These are phyloP conservation scores for Climacium dendroides DNA, from an alignment of 225 moss, liverwort and hornwort genomes.

Conservation along the genomic window DNA sequence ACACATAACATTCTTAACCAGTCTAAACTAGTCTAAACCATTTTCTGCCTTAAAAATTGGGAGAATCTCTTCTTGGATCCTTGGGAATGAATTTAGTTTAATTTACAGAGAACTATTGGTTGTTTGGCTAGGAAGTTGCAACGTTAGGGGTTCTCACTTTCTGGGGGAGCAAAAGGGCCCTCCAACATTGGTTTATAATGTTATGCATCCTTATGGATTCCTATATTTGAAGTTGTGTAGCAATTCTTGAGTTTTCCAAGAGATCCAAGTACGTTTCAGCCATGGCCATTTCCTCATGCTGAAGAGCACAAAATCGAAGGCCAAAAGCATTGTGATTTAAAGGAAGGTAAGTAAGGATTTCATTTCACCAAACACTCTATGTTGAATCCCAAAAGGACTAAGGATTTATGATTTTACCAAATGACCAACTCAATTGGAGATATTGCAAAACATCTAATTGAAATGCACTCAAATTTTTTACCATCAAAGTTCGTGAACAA, in stretches of 20 bases:
- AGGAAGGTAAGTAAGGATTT: neutral
- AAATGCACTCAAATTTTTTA: neutral
- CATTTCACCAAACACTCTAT: neutral
- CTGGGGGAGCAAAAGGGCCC: neutral
- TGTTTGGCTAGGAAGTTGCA: neutral
- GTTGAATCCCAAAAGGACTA: accelerated
- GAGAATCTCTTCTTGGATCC: neutral
- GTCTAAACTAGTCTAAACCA: neutral
- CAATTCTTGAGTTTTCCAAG: slow-evolving; percentile 14
- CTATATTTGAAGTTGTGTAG: neutral
- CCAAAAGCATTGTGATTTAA: slow-evolving; percentile 5
- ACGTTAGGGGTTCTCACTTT: accelerated
- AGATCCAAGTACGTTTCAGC: neutral
- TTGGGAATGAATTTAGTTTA: neutral
- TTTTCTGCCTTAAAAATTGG: neutral
- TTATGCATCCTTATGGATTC: neutral
- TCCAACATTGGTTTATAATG: accelerated
- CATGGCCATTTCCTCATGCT: slow-evolving; percentile 13
- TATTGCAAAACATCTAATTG: too few relatives aligned
- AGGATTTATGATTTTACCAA: neutral
- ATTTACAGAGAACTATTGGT: neutral
- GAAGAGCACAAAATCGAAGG: neutral
- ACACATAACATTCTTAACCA: neutral
- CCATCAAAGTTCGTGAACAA: too few relatives aligned
- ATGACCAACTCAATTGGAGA: too few relatives aligned